Evolutionary conservation across 2,329 filamentous ascomycete genomes (phyloP).

Genomic region (Sclerotinia subarctica): DNA sequence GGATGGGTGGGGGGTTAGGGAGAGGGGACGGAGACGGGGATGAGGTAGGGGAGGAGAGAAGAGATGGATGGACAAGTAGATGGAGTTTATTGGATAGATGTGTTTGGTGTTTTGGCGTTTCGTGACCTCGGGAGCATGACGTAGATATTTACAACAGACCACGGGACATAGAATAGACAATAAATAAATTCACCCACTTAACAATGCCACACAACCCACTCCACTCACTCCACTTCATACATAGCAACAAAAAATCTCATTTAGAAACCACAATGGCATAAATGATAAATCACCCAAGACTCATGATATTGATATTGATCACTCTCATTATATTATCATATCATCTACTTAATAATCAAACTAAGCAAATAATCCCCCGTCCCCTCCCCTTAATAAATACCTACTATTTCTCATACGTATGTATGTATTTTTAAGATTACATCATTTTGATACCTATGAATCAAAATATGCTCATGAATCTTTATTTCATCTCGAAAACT

Average conservation of each 20-base stretch:
- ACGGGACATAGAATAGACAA: neutral
- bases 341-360: neutral
- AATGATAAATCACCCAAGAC: neutral
- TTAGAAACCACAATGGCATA: neutral
- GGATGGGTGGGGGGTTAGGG: conserved; percentile 67
- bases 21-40: conserved; percentile 41
- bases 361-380: too few relatives aligned
- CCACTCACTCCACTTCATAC: neutral
- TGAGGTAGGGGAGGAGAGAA: too few relatives aligned
- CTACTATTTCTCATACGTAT: too few relatives aligned
- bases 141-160: neutral
- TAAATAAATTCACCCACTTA: neutral
- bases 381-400: too few relatives aligned
- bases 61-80: neutral
- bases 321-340: neutral
- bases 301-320: neutral
- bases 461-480: too few relatives aligned
- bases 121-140: neutral
- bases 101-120: neutral
- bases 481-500: too few relatives aligned
- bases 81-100: too few relatives aligned
- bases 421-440: too few relatives aligned
- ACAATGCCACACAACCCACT: neutral
- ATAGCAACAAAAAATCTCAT: neutral
- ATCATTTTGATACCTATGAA: too few relatives aligned